phyloP scores from a whole-genome alignment of 176 grass and related monocot genomes.

The Panicum miliaceum region DNA sequence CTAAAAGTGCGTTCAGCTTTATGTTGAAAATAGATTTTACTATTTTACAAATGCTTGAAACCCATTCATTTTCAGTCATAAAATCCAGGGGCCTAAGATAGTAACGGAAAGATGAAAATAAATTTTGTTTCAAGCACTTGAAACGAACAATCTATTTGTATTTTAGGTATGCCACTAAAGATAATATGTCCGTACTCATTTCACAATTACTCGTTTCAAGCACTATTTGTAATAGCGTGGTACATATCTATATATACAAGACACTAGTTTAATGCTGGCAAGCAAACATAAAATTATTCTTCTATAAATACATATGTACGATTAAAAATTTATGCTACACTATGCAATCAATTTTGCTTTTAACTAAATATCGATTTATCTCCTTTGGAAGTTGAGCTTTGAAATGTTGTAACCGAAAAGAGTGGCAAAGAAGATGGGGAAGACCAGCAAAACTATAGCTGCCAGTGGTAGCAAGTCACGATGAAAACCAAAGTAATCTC shows the following conservation, averaged over 20 bases:
- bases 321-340: not conserved
- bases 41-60: no score
- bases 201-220: no score
- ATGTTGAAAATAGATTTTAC: no score
- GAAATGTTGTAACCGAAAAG: conserved; percentile 65
- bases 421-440: conserved; percentile 58
- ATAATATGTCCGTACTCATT: no score
- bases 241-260: not conserved
- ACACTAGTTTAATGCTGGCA: not conserved
- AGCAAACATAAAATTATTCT: not conserved
- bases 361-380: conserved; percentile 34
- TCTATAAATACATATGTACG: not conserved
- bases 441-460: conserved; percentile 47
- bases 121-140: no score
- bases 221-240: no score
- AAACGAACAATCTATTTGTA: no score
- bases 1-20: no score
- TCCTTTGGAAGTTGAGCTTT: conserved; percentile 78
- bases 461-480: conserved; percentile 54
- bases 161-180: no score
- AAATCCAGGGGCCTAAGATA: no score
- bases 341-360: not conserved
- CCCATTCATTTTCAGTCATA: no score
- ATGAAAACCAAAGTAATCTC: conserved; percentile 69
- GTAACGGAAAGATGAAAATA: no score